These are phyloP conservation scores for Flammula alnicola DNA, from an alignment of 1,284 basidiomycete genomes.

Conservation along the genomic window DNA sequence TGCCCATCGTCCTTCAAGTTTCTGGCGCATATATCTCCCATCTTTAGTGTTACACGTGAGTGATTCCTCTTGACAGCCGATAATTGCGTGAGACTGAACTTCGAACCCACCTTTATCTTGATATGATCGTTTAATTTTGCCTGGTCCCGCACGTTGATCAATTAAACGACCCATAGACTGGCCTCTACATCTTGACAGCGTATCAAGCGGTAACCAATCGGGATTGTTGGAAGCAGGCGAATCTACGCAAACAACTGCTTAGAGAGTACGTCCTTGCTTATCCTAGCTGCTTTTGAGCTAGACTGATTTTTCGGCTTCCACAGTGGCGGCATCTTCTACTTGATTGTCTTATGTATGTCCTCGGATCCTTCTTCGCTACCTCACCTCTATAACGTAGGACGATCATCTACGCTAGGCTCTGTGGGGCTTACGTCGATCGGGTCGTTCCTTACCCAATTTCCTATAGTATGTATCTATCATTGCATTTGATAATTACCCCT, in stretches of 20 bases:
- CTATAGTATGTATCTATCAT: conserved; percentile 27
- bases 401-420: conserved; percentile 31
- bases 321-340: conserved; percentile 25
- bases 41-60: conserved; percentile 42
- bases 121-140: neutral
- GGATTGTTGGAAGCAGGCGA: conserved; percentile 34
- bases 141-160: neutral
- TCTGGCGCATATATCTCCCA: conserved; percentile 42
- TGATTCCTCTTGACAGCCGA: too few species aligned
- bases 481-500: too few species aligned
- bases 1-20: conserved; percentile 32
- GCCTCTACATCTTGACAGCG: conserved; percentile 39
- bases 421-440: conserved; percentile 38
- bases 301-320: neutral
- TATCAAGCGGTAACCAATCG: conserved; percentile 37
- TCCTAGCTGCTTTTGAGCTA: neutral
- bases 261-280: conserved; percentile 36
- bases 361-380: neutral
- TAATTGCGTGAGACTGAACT: too few species aligned
- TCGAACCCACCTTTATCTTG: too few species aligned
- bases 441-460: conserved; percentile 34
- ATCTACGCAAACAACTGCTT: conserved; percentile 40
- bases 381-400: neutral
- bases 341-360: conserved; percentile 21
- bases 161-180: conserved; percentile 26